phyloP scores from a whole-genome alignment of 1,139 yeast genomes.

The Blastobotrys apis region DNA sequence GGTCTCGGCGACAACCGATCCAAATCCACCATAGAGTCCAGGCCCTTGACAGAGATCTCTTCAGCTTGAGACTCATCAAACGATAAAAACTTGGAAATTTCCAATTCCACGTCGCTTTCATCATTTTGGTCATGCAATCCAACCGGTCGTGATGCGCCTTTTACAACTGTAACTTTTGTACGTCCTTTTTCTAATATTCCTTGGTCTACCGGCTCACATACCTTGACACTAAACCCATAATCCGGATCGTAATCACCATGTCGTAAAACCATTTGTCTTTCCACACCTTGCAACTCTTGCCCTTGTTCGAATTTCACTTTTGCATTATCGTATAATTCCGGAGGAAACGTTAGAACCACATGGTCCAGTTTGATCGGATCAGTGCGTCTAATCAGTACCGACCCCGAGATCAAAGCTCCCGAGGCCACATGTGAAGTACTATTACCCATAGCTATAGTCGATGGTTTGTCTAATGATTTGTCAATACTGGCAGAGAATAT shows the following conservation, averaged over 20 bases:
- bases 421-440: constrained; percentile 10
- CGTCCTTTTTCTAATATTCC: constrained; percentile 44
- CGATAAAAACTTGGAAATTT: constrained; percentile 29
- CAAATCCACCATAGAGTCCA: constrained; percentile 23
- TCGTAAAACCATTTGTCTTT: constrained; percentile 22
- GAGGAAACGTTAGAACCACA: constrained; percentile 26
- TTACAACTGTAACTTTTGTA: constrained; percentile 55
- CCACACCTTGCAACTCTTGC: background rate
- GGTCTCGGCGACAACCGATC: constrained; percentile 30
- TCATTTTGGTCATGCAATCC: background rate
- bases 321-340: constrained; percentile 23
- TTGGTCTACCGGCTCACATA: constrained; percentile 72
- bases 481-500: constrained; percentile 20
- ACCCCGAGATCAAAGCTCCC: constrained; percentile 15
- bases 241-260: constrained; percentile 30
- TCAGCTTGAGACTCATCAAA: constrained; percentile 15
- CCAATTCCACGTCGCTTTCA: constrained; percentile 20
- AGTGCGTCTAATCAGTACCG: constrained; percentile 21
- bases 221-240: constrained; percentile 38
- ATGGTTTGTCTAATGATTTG: constrained; percentile 17
- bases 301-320: constrained; percentile 15
- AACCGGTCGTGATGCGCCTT: constrained; percentile 22
- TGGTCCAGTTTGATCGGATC: constrained; percentile 23
- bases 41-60: constrained; percentile 22
- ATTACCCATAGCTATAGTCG: constrained; percentile 20